These are phyloP conservation scores for Triangularia verruculosa DNA, from an alignment of 2,329 filamentous ascomycete species.

Conservation along the genomic window DNA sequence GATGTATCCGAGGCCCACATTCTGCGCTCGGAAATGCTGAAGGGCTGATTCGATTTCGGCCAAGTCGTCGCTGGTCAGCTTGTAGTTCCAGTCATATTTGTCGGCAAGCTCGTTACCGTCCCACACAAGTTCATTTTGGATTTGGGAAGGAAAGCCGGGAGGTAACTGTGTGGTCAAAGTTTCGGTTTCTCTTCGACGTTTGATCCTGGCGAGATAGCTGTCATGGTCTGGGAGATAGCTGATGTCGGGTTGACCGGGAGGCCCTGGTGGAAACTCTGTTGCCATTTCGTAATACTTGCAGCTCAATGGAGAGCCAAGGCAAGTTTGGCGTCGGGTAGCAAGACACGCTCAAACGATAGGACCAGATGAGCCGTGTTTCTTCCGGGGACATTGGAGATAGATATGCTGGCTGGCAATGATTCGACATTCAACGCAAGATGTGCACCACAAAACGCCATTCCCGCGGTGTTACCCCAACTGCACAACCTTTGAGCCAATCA, in stretches of 20 bases:
- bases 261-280: conserved; percentile 28
- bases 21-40: conserved; percentile 37
- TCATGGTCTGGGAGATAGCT: conserved; percentile 52
- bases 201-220: conserved; percentile 51
- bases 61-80: conserved; percentile 45
- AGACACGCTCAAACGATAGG: background rate
- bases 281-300: conserved; percentile 26
- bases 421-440: background rate
- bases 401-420: background rate
- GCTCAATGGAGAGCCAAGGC: background rate
- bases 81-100: conserved; percentile 53
- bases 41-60: conserved; percentile 47
- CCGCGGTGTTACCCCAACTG: background rate
- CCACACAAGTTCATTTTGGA: conserved; percentile 55
- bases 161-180: conserved; percentile 42
- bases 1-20: conserved; percentile 40
- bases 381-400: background rate
- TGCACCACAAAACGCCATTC: background rate
- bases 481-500: background rate
- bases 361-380: too few species aligned
- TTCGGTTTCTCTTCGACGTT: conserved; percentile 43
- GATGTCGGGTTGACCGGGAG: conserved; percentile 56
- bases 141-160: conserved; percentile 46
- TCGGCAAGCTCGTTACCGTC: conserved; percentile 48
- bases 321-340: background rate